A percentile compares a stretch with the other conserved stretches of the same genome.
These are phyloP conservation scores for Zoysia pacifica DNA, from an alignment of 176 grass and related monocot genomes.

Conservation along the genomic window DNA sequence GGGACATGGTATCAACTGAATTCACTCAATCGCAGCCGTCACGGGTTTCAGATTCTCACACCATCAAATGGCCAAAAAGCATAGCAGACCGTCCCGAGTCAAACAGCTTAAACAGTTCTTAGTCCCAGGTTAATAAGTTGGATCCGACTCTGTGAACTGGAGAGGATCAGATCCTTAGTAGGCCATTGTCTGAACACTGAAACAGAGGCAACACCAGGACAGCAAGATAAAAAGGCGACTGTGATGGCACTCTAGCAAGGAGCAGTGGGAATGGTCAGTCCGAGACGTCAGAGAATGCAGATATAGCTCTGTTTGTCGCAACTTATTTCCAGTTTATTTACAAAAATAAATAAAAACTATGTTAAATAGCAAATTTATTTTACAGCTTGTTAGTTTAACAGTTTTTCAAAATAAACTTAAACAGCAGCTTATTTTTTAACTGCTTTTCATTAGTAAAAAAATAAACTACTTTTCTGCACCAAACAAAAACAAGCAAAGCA, in stretches of 20 bases:
- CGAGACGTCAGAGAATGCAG: not conserved
- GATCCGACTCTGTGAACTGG: not conserved
- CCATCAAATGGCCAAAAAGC: not conserved
- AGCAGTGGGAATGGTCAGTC: not conserved
- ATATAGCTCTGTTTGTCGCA: no score
- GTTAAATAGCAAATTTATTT: no score
- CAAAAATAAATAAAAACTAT: no score
- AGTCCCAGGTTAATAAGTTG: not conserved
- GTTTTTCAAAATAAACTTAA: no score
- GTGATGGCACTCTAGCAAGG: not conserved
- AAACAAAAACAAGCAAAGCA: not conserved
- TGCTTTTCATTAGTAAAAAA: no score
- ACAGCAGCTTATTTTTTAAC: no score
- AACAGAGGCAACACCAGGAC: constrained; percentile 25
- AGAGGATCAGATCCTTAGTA: not conserved
- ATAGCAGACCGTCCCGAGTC: not conserved
- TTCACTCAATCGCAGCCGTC: not conserved
- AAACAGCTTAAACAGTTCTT: not conserved
- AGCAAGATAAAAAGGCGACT: constrained; percentile 21
- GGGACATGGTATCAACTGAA: not conserved
- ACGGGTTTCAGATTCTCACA: not conserved
- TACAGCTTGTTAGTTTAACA: no score
- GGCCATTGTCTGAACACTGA: constrained; percentile 20
- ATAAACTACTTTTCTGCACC: no score
- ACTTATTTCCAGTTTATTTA: no score